These are phyloP conservation scores for Penstemon eatonii DNA, from an alignment of 257 asterid genomes.

Conservation along the genomic window DNA sequence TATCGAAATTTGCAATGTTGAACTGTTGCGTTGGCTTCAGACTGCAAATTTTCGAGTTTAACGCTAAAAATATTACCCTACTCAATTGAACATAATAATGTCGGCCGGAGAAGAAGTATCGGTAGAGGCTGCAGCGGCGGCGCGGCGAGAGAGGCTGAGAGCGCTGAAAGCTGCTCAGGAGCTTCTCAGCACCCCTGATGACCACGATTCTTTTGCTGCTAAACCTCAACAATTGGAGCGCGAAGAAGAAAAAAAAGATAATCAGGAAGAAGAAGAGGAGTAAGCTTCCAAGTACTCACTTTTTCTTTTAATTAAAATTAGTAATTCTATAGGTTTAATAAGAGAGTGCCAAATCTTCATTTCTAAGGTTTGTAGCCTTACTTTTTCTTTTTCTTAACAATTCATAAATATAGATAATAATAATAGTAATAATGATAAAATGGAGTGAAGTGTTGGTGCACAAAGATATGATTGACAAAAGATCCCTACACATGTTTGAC, in stretches of 20 bases:
- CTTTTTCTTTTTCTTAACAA: too few species aligned
- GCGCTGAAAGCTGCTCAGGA: slow-evolving; percentile 87
- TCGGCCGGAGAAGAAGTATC: slow-evolving; percentile 62
- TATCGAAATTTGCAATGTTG: too few species aligned
- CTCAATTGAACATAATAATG: slow-evolving; percentile 21
- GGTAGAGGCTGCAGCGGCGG: slow-evolving; percentile 67
- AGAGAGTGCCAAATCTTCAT: not conserved
- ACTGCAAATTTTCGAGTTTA: too few species aligned
- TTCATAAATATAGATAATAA: too few species aligned
- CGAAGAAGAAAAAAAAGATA: slow-evolving; percentile 26
- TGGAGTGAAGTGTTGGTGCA: slow-evolving; percentile 1
- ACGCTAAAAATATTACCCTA: too few species aligned
- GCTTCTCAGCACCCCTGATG: slow-evolving; percentile 79
- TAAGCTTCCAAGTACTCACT: slow-evolving; percentile 20
- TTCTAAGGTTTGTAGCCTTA: not conserved
- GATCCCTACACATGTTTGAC: slow-evolving; percentile 7
- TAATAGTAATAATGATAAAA: not conserved
- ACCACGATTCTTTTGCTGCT: slow-evolving; percentile 17
- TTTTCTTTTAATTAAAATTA: not conserved
- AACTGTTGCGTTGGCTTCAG: too few species aligned
- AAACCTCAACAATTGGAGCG: slow-evolving; percentile 11
- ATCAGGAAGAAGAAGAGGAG: slow-evolving; percentile 40
- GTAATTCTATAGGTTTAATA: not conserved
- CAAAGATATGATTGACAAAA: not conserved
- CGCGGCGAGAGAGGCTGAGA: slow-evolving; percentile 74